Percentiles rank a stretch among this genome's conserved stretches.
phyloP scores from a whole-genome alignment of 2,329 filamentous ascomycete species.

The Pseudogymnoascus sp. region DNA sequence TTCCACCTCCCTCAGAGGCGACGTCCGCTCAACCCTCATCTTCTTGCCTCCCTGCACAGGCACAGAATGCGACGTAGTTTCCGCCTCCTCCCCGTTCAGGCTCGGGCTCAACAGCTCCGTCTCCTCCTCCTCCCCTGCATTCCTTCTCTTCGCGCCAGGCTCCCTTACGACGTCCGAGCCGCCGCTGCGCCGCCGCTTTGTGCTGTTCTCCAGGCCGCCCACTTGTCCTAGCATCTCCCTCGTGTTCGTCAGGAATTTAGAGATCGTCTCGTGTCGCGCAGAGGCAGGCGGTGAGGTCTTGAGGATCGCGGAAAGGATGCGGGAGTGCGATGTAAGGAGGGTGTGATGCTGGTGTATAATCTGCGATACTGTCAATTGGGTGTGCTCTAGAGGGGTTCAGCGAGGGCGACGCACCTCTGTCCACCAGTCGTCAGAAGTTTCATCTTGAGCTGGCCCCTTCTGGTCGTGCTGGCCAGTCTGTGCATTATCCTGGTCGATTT shows the following conservation, averaged over 20 bases:
- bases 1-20: neutral
- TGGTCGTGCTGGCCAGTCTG: neutral
- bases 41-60: neutral
- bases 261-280: neutral
- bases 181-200: neutral
- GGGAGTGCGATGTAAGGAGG: neutral
- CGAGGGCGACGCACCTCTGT: neutral
- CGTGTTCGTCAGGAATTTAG: neutral
- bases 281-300: neutral
- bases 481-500: constrained; percentile 8
- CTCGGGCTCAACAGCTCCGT: neutral
- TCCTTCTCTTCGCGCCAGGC: neutral
- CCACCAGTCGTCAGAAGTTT: constrained; percentile 5
- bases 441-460: neutral
- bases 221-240: constrained; percentile 3
- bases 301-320: constrained; percentile 5
- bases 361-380: neutral
- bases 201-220: neutral
- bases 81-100: neutral
- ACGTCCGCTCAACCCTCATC: neutral
- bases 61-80: neutral
- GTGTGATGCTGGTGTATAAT: constrained; percentile 6
- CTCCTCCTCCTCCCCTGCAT: neutral
- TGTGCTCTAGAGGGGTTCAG: neutral
- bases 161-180: neutral